phyloP scores from a whole-genome alignment of 257 asterid species.

The Rubia yunnanensis region DNA sequence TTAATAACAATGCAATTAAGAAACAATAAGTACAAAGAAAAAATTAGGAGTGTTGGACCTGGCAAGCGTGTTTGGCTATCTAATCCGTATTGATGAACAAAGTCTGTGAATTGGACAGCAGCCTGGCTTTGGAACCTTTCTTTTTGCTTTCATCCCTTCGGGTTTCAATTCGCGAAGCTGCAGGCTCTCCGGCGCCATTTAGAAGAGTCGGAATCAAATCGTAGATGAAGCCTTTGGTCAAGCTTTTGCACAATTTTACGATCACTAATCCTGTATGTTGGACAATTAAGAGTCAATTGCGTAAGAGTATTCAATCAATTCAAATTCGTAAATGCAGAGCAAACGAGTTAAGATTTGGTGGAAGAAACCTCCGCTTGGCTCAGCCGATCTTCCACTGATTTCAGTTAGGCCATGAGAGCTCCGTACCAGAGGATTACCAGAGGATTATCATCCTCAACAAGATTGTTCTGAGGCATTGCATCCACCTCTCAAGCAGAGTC shows the following conservation, averaged over 20 bases:
- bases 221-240: conserved; percentile 75
- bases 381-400: conserved; percentile 61
- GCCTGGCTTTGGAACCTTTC: conserved; percentile 51
- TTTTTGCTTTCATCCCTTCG: conserved; percentile 39
- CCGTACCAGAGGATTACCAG: no score
- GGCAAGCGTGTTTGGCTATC: conserved; percentile 94
- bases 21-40: background rate
- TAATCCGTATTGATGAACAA: conserved; percentile 70
- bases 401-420: no score
- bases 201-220: conserved; percentile 88
- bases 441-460: no score
- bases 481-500: no score
- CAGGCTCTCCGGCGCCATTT: conserved; percentile 69
- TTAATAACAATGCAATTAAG: background rate
- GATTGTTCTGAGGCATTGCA: no score
- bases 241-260: conserved; percentile 60
- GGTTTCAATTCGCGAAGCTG: conserved; percentile 49
- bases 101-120: conserved; percentile 48
- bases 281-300: background rate
- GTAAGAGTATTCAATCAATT: background rate
- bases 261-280: conserved; percentile 79
- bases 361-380: conserved; percentile 48
- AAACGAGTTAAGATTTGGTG: background rate
- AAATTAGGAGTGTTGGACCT: conserved; percentile 38
- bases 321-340: background rate